Base-by-base conservation (phyloP, 768 basidiomycete species). In the Leccinum disarticulatum region DNA sequence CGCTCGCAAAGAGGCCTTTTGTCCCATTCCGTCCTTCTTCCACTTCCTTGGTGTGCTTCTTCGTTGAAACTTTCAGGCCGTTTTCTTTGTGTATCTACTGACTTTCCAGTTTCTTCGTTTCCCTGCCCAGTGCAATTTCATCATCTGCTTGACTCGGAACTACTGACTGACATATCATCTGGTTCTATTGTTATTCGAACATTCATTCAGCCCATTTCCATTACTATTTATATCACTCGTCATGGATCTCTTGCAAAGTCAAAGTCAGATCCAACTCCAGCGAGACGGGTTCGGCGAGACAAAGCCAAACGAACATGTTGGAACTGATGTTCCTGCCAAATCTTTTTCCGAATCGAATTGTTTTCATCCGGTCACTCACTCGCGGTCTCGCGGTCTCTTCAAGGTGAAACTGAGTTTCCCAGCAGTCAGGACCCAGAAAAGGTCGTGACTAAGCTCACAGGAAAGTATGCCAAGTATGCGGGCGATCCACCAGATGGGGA, bases 401-500 rank as follows among this genome's bases (percentile, higher is more conserved):
- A 56, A 1, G 61, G 60, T 4, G 56, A 52, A 19, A 60, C 19
- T 2, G 51, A 33, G 13, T 5, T 17, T n/a, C 17, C 41, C 3
- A 28, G n/a, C 4, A 22, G 2, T 31, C 54, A 35, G 30, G 57
- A 59, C 30, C 46, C 47, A 35, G 66, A 65, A 48, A 60, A 64
- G 6, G 30, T 14, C 15, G 3, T 5, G 22, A 27, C 22, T 0
- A 25, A 56, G 22, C 52, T n/a, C n/a, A n/a, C 57, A 0, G 62
- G 53, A 8, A 69, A 64, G 33, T 70, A 64, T 28, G 61, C 46
- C 41, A 65, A 63, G 49, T 63, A 69, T 50, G 60, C 56, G 3
- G 63, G 61, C 33, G 73, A 63, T 3, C 41, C 71, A 14, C 71
- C 71, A n/a, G 71, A 73, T 54, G 71, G 71, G 4, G 71, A 72